Base-by-base conservation (phyloP, 1,284 basidiomycete genomes). In the Anthracocystis walkeri region DNA sequence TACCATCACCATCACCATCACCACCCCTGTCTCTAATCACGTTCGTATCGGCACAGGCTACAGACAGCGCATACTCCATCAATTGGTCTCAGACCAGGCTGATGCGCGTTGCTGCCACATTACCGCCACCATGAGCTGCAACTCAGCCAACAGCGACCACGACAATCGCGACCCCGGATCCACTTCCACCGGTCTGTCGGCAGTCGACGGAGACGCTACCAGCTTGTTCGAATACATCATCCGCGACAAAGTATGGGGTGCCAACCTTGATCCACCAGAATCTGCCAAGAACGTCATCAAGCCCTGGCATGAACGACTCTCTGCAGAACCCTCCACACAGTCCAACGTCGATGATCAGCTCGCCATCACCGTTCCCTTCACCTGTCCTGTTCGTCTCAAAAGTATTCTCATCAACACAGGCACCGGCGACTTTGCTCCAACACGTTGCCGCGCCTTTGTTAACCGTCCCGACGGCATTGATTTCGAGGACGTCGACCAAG, bases 311-410 rank as follows among this genome's bases (percentile, higher is more conserved):
- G 55, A 78, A 50, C 70, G 82, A 20, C 60, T 77, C 20, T 64
- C 77, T 7, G 53, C 75, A 7, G 61, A 70, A 0, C 63, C 57
- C n/a, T 82, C 53, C 40, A 72, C 75, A 5, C 81, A 84, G 63
- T 82, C 80, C 58, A 79, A 79, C 44, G 82, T 82, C 33, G 82
- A 84, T 53, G 82, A 83, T 60, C 79, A 82, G 71, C 78, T 84
- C 51, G 81, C 82, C 58, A 75, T 84, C 68, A 83, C 74, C 25
- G 70, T 84, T 4, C 83, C 83, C 12, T 84, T 84, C 57, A 80
- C 78, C 16, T 75, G 70, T 31, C 81, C 79, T 0, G 82, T 83
- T n/a, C 58, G 79, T 7, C 59, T 84, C 42, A 82, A 82, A 31
- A 78, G 75, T 3, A 82, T 84, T 45, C 65, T 84, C 20, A 63